Evolutionary conservation across 805 yeast genomes (phyloP).

Genomic region (Lipomyces sp.): DNA sequence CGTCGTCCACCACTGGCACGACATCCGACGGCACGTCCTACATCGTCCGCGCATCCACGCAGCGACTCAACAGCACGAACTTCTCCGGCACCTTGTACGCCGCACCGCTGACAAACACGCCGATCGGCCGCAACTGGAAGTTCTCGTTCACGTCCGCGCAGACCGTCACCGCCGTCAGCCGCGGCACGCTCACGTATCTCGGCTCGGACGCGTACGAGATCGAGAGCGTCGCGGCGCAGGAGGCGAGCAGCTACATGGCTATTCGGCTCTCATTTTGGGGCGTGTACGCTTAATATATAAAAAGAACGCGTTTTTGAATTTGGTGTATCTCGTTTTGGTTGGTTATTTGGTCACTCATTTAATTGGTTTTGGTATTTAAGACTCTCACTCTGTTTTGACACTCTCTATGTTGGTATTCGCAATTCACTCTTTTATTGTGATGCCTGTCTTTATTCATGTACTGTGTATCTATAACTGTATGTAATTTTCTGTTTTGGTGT

Average conservation of each 20-base stretch:
- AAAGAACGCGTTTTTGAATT: too few species aligned
- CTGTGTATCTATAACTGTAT: too few species aligned
- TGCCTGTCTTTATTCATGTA: too few species aligned
- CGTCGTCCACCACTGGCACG: too few species aligned
- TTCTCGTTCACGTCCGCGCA: slow-evolving; percentile 15
- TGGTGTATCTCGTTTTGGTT: too few species aligned
- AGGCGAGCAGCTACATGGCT: slow-evolving; percentile 24
- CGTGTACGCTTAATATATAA: slow-evolving; percentile 5
- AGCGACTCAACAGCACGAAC: slow-evolving; percentile 10
- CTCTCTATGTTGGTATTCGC: too few species aligned
- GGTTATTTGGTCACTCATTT: too few species aligned
- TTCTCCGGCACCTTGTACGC: slow-evolving; percentile 22
- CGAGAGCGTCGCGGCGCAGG: slow-evolving; percentile 16
- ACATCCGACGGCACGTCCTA: slow-evolving; percentile 1
- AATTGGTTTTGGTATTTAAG: too few species aligned
- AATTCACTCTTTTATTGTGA: too few species aligned
- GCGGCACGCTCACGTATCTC: slow-evolving; percentile 11
- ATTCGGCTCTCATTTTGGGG: slow-evolving; percentile 19
- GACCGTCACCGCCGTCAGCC: slow-evolving; percentile 8
- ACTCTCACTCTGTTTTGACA: too few species aligned
- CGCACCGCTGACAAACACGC: slow-evolving; percentile 21
- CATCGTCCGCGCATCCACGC: slow-evolving; percentile 10
- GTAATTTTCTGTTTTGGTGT: too few species aligned
- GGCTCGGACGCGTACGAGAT: slow-evolving; percentile 11
- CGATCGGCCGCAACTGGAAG: slow-evolving; percentile 22